Evolutionary conservation across 2,329 filamentous ascomycete genomes (phyloP), one percentile per base, ranked within the genome.

Genomic region (Colletotrichum sp.): DNA sequence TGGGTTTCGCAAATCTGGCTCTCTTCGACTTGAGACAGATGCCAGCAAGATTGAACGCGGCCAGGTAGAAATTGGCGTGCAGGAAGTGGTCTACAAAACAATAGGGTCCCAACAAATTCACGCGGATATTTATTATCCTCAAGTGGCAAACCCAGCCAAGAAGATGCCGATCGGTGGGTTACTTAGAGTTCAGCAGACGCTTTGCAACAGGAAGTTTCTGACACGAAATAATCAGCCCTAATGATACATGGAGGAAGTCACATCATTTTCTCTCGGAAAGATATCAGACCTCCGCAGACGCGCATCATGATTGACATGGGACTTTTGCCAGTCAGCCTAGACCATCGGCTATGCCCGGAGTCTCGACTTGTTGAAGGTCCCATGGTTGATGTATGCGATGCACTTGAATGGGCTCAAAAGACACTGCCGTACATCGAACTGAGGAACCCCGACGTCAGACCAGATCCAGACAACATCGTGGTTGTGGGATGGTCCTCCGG

Each of bases 311-410:
- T 89, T 0, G 71, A 79, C 1, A 64, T 77, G 7, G 84, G 86
- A 1, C 81, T 89, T 54, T 77, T 89, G 4, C 86, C 88, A 1
- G 78, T 90, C 13, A 87, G 85, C 74, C 65, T 89, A 0, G 88
- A 90, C 76, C 87, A 89, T 72, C 80, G 87, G 0, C 82, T 90
- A 2, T 89, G 87, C 69, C 88, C 88, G 0, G 86, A 89, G 57
- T 80, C 84, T 3, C 84, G 79, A 24, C 76, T 90, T 4, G 62
- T 81, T 3, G 83, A 87, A 1, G 88, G 88, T 0, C 82, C 88
- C 0, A 84, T 90, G 78, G 75, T 76, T 4, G 88, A 90, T 75
- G 81, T 84, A 1, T 77, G 81, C 16, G 85, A 88, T 73, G 85
- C 87, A 1, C 78, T 86, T 2, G 11, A 66, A 0, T 89, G 87